These are phyloP conservation scores for Psilocybe subaeruginosa DNA, from an alignment of 768 basidiomycete species.

Conservation along the genomic window DNA sequence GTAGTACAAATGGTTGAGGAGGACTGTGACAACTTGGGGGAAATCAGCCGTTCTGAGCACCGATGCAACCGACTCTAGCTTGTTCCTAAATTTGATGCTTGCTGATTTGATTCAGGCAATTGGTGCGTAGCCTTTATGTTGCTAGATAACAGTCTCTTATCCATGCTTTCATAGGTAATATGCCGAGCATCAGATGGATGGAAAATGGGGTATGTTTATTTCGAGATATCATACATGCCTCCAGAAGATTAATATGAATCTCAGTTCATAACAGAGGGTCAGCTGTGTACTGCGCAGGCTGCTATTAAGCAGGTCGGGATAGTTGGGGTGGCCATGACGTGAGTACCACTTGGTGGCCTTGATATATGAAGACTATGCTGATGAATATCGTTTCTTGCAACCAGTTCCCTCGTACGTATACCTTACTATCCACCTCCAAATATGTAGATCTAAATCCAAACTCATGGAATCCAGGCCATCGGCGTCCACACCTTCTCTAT, in stretches of 20 bases:
- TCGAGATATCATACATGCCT: neutral
- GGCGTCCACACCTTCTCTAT: constrained; percentile 53
- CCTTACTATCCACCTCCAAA: too few species aligned
- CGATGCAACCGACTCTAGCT: constrained; percentile 36
- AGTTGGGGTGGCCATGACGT: constrained; percentile 47
- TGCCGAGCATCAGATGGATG: constrained; percentile 49
- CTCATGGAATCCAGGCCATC: constrained; percentile 35
- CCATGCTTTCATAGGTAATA: constrained; percentile 29
- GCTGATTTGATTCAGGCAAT: constrained; percentile 51
- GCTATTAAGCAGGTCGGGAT: constrained; percentile 51
- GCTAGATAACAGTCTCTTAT: neutral
- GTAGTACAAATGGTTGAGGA: constrained; percentile 24
- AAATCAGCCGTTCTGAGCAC: constrained; percentile 4
- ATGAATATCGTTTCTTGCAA: neutral
- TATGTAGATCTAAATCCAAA: neutral
- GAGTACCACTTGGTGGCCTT: constrained; percentile 28
- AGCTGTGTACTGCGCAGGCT: constrained; percentile 48
- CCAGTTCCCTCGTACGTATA: neutral
- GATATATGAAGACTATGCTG: constrained; percentile 18
- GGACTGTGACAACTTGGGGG: constrained; percentile 16
- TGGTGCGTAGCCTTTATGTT: constrained; percentile 21
- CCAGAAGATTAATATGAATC: neutral
- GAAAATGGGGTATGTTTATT: constrained; percentile 29
- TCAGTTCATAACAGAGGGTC: constrained; percentile 34
- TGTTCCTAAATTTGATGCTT: constrained; percentile 51